Base-by-base conservation (phyloP, 2,329 filamentous ascomycete genomes). In the Epichloe amarillans region DNA sequence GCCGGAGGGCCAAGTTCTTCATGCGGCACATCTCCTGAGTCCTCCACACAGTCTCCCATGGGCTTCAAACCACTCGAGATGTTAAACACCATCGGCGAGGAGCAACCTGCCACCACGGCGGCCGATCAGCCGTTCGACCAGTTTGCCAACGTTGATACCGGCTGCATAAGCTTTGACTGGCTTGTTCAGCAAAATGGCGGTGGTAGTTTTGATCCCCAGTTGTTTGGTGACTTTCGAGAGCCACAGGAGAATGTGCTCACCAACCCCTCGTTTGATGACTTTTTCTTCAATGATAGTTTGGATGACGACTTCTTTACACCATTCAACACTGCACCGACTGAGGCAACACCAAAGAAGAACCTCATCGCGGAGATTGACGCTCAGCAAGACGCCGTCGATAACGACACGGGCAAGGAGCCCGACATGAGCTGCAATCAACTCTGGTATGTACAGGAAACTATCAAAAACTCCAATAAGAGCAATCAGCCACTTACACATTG, bases 151-250 rank as follows among this genome's bases (percentile, higher is more conserved):
- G 48, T 64, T 3, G 65, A 68, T 26, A 57, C 78, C 49, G 73
- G 75, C 55, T 66, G 72, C 52, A 74, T 71, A 57, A 78, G 79
- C 57, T 74, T 88, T 59, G 83, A 87, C 63, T 90, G 84, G 79
- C 72, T 93, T 47, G 77, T 82, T 39, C 83, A 84, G 59, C 86
- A 94, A 64, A 91, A 89, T 60, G 83, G 84, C 51, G 87, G 87
- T 52, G 87, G 87, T 51, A 82, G 86, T 56, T 96, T 97, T 60
- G 90, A 97, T 55, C 91, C 93, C 0, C 82, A 93, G 50, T 74
- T 97, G 4, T 97, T 96, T 65, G 87, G 86, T 50, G 87, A 89
- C 59, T 97, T 96, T 68, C 83, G 93, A 49, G 93, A 98, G 62
- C 83, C 88, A 0, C 88, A 95, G 61, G 86, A 88, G 52, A 91